Evolutionary conservation across 495 filamentous ascomycete genomes (phyloP), one percentile per base, ranked within the genome.

Genomic region (Lindgomyces ingoldianus): DNA sequence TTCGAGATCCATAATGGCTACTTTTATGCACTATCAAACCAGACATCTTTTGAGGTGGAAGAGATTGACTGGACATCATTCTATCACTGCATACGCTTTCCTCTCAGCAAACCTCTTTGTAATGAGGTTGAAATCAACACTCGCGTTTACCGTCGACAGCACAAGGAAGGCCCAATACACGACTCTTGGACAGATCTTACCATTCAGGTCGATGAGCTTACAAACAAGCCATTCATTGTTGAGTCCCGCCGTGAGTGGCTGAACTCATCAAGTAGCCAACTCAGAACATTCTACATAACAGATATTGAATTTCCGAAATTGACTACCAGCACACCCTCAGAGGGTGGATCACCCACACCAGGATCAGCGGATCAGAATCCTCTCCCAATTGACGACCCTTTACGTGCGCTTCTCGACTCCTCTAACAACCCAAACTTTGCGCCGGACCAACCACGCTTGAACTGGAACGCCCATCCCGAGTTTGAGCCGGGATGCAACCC

Each of bases 171-270:
- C 0, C 87, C 89, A 2, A 86, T 93, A 58, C 87, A 91, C 66
- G 88, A 93, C 69, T 81, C 86, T 18, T 93, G 89, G 88, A 87
- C 84, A 0, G 84, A 86, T 58, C 76, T 93, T 4, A 82, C 81
- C 1, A 74, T 92, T 1, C 81, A 85, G 22, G 78, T 76, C 47
- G 86, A 91, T 58, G 87, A 93, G 64, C 66, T 71, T 10, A 85
- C 83, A 0, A 81, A 83, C 0, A 71, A 80, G 48, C 75, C 89
- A 16, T 78, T 82, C 46, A 88, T 91, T 46, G 70, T 89, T 8
- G 90, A 93, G 74, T 82, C 84, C 46, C 81, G 90, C 8, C 85
- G 85, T 30, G 89, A 93, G 73, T 92, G 87, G 86, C 79, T 80
- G 18, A 62, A 75, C 22, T 83, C 83, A 3, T 78, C 78, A 51